phyloP scores from a whole-genome alignment of 225 moss, liverwort and hornwort species.

The Pseudisothecium myosuroides region DNA sequence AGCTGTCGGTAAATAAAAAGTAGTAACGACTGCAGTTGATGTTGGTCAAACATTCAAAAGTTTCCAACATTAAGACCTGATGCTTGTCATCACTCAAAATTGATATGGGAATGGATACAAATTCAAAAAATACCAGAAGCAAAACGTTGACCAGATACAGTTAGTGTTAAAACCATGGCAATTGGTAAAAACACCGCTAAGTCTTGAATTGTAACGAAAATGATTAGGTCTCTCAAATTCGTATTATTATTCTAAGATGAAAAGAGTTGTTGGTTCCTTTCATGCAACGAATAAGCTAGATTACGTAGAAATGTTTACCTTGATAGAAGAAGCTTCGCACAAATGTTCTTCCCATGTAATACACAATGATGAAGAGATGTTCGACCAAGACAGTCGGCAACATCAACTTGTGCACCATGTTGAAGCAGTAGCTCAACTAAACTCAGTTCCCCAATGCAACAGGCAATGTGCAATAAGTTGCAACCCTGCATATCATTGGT shows the following conservation, averaged over 20 bases:
- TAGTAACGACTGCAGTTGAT: not conserved
- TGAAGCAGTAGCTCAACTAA: conserved; percentile 85
- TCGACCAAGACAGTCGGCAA: conserved; percentile 55
- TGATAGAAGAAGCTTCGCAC: conserved; percentile 75
- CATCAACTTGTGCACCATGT: conserved; percentile 68
- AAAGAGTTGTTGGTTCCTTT: not conserved
- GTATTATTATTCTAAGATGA: not conserved
- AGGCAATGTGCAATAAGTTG: conserved; percentile 65
- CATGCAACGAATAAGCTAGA: not conserved
- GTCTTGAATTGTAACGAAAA: not conserved
- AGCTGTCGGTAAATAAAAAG: not conserved
- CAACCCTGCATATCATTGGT: conserved; percentile 47
- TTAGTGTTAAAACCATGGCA: not conserved
- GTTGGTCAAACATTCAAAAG: not conserved
- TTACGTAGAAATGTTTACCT: conserved; percentile 7
- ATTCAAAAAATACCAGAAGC: not conserved
- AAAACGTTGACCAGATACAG: not conserved
- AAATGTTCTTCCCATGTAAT: conserved; percentile 37
- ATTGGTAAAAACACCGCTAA: not conserved
- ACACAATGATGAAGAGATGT: conserved; percentile 76
- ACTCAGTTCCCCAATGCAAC: conserved; percentile 61
- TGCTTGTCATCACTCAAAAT: not conserved
- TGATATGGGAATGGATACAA: not conserved
- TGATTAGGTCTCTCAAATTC: not conserved
- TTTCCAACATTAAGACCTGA: not conserved